Evolutionary conservation across 371 early-diverging fungal species (phyloP), one percentile per base, ranked within the genome.

Genomic region (Syncephalastrum monosporum): DNA sequence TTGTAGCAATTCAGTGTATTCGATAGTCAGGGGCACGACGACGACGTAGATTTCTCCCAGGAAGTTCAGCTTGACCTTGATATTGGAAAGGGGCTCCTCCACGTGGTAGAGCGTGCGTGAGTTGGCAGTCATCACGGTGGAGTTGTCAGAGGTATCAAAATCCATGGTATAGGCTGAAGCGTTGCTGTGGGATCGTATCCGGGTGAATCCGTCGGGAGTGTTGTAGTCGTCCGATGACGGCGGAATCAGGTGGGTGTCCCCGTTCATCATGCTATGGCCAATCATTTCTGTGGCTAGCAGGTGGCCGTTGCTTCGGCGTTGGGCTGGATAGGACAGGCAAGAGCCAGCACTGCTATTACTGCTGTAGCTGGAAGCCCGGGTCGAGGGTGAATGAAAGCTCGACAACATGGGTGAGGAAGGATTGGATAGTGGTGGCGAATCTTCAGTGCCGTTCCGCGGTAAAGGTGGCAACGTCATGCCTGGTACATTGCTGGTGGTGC

Each of bases 21-120:
- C 75, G 51, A 91, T 87, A 19, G 82, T 78, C 33, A 75, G 58
- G 19, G 94, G 90, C 2, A 94, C 91, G 14, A 92, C 86, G 17
- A 97, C 86, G n/a, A 91, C 82, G 67, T 93, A 95, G 5, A 92
- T 78, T 55, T 91, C 93, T 60, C 87, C 84, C 41, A 84, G 80
- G 64, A 88, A 95, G 68, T 94, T 92, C 46, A 92, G 85, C 65
- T 91, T 92, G 59, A 94, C 77, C 65, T 93, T 94, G 53, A 90
- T 65, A 25, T 55, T 60, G 10, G 57, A 59, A 41, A 33, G 27
- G 25, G 24, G 55, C 55, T 16, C 8, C 24, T 59, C 42, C 55
- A 42, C 48, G 23, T 56, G 14, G 55, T 68, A 64, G 14, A 58
- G 27, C 46, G 66, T 68, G 45, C 74, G 60, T 15, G 72, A 61